Evolutionary conservation across 495 filamentous ascomycete species (phyloP), one percentile per base, ranked within the genome.

Genomic region (Aspergillus coremiiformis): DNA sequence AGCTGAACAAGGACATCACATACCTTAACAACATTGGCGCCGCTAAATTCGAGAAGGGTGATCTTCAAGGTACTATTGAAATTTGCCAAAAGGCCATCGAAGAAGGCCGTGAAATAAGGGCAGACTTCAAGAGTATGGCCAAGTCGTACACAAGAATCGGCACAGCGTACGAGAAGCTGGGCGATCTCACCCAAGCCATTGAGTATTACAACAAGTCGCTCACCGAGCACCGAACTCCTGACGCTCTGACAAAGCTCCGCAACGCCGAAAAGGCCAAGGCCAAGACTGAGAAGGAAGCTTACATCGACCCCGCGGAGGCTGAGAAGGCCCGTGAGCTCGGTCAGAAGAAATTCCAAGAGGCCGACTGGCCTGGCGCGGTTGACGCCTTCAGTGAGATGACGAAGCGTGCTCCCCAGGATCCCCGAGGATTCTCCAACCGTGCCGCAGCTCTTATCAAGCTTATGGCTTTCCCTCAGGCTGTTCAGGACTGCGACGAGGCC

Each of bases 21-120:
- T 99, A 97, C 68, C 76, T 97, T 55, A 97, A 95, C 75, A 99
- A 99, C 70, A 78, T 90, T 21, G 89, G 90, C 54, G 94, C 93
- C 4, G 93, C 93, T 39, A 82, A 94, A 56, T 97, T 89, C 64
- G 93, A 99, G 68, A 95, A 96, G 76, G 90, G 89, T 45, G 92
- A 97, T 57, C 89, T 87, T 65, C 77, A 95, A 62, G 85, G 83
- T 24, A 81, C 86, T 59, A 90, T 99, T 55, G 86, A 90, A 53
- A 75, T 82, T 26, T 97, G 93, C 72, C 81, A 89, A 60, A 82
- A 85, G 69, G 93, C 93, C 9, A 81, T 95, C 45, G 87, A 95
- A 63, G 85, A 96, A 69, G 93, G 91, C 52, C 73, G 94, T 41
- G 78, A 86, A 47, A 78, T 89, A 45, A 83, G 89, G 29, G 88